phyloP scores from a whole-genome alignment of 2,329 filamentous ascomycete genomes.

The Fusarium phyllophilum region DNA sequence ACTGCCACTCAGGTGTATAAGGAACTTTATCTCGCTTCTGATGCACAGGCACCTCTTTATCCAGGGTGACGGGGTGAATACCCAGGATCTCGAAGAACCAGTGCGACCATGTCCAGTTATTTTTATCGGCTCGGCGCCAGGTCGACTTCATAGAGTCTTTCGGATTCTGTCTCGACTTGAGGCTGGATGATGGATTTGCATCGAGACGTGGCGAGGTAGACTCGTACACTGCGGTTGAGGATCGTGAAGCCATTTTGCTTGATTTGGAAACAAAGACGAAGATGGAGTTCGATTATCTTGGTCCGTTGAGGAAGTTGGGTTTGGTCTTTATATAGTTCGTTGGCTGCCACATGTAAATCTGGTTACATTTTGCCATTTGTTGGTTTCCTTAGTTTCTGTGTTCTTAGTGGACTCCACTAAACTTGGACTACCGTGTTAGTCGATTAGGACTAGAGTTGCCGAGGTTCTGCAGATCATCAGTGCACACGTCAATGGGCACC shows the following conservation, averaged over 20 bases:
- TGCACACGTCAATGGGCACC: not conserved
- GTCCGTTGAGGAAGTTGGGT: not conserved
- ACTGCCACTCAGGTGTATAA: not conserved
- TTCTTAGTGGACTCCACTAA: not conserved
- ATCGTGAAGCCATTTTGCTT: not conserved
- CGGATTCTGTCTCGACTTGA: not conserved
- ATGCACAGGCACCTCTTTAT: not conserved
- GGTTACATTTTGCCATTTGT: not conserved
- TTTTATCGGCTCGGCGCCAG: not conserved
- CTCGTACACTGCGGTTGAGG: not conserved
- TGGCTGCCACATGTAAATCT: not conserved
- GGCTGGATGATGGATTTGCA: not conserved
- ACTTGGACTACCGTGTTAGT: not conserved
- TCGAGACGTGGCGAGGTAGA: not conserved
- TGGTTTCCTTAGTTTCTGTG: not conserved
- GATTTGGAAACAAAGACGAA: not conserved
- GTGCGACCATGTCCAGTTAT: not conserved
- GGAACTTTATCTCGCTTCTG: not conserved
- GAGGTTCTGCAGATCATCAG: not conserved
- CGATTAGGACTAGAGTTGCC: not conserved
- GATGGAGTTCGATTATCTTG: not conserved
- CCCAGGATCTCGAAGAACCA: not conserved
- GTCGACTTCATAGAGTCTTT: slow-evolving; percentile 5
- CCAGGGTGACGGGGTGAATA: not conserved
- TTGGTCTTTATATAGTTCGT: not conserved